These are phyloP conservation scores for Vaccinium macrocarpon DNA, from an alignment of 148 eudicot genomes.

Conservation along the genomic window DNA sequence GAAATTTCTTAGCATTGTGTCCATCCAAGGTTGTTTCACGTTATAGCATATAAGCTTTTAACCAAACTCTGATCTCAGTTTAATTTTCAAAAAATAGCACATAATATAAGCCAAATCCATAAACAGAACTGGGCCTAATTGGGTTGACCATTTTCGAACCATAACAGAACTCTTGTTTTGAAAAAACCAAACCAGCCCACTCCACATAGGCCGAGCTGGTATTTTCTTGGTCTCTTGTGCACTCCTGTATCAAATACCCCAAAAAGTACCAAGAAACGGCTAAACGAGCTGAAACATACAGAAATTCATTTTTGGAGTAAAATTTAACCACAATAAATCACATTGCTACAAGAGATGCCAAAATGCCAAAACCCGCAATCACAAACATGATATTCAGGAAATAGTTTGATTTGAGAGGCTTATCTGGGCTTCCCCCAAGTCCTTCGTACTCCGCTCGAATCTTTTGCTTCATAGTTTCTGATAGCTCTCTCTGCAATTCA, in stretches of 20 bases:
- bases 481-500: slow-evolving; percentile 85
- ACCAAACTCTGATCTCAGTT: too few species aligned
- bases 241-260: neutral
- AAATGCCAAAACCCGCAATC: slow-evolving; percentile 79
- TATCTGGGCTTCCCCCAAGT: slow-evolving; percentile 87
- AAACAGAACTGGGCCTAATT: neutral
- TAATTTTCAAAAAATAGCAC: too few species aligned
- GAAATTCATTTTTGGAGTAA: neutral
- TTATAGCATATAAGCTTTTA: neutral
- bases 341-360: slow-evolving; percentile 68
- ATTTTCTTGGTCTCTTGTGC: neutral
- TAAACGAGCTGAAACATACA: slow-evolving; percentile 8
- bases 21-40: neutral
- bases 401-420: slow-evolving; percentile 91
- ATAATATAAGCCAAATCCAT: neutral
- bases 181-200: neutral
- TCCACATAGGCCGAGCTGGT: neutral
- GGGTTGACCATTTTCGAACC: neutral
- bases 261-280: neutral
- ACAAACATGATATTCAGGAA: slow-evolving; percentile 85
- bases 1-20: neutral
- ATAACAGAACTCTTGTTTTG: neutral
- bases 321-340: slow-evolving; percentile 15
- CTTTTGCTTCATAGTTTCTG: slow-evolving; percentile 86
- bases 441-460: slow-evolving; percentile 65